These are phyloP conservation scores for Cryptomeria japonica DNA, from an alignment of 75 land plant species.

Conservation along the genomic window DNA sequence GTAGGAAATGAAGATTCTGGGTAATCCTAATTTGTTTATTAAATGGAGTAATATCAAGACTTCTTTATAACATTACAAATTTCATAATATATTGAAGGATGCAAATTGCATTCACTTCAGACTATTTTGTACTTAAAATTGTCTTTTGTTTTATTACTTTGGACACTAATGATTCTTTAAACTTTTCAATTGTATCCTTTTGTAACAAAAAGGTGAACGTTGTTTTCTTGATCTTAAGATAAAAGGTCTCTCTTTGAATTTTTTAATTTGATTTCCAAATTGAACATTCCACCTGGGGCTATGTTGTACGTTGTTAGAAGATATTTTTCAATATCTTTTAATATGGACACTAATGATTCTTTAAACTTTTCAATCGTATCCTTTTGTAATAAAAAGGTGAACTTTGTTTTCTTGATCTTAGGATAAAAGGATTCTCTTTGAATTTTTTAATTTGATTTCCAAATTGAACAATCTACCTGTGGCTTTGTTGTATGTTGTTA, in stretches of 20 bases:
- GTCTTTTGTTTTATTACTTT: background rate
- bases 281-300: background rate
- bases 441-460: background rate
- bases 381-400: background rate
- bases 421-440: background rate
- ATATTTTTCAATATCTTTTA: background rate
- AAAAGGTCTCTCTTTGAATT: background rate
- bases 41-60: background rate
- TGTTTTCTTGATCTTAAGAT: background rate
- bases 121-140: background rate
- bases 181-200: background rate
- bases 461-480: background rate
- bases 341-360: background rate
- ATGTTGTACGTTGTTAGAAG: background rate
- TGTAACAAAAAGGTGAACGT: background rate
- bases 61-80: background rate
- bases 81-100: background rate
- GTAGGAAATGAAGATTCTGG: background rate
- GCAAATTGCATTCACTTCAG: background rate
- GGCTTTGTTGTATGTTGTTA: background rate
- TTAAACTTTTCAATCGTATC: background rate
- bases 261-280: background rate
- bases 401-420: background rate
- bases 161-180: background rate
- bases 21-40: background rate